A percentile compares a stretch with the other conserved stretches of the same genome.
phyloP scores from a whole-genome alignment of 192 early-diverging fungal species.

The Diversispora epigaea region DNA sequence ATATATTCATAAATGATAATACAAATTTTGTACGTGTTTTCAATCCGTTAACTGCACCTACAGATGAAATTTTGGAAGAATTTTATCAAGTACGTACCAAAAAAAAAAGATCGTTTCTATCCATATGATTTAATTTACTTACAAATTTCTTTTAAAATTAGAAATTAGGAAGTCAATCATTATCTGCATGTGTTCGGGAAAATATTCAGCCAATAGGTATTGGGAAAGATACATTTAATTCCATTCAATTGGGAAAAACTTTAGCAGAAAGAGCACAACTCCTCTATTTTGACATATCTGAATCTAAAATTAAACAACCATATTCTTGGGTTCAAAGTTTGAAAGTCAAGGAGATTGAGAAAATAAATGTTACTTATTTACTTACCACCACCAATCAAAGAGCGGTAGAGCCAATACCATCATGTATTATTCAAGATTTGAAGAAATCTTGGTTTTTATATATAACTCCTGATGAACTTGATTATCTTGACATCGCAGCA shows the following conservation, averaged over 20 bases:
- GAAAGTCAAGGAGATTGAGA: slow-evolving; percentile 63
- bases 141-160: neutral
- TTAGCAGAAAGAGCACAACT: slow-evolving; percentile 78
- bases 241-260: slow-evolving; percentile 55
- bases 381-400: slow-evolving; percentile 44
- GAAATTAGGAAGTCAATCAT: slow-evolving; percentile 62
- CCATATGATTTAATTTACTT: neutral
- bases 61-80: slow-evolving; percentile 69
- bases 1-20: slow-evolving; percentile 83
- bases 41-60: slow-evolving; percentile 68
- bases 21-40: slow-evolving; percentile 71
- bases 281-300: slow-evolving; percentile 62
- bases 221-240: slow-evolving; percentile 42
- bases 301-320: slow-evolving; percentile 47
- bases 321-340: slow-evolving; percentile 62
- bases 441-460: slow-evolving; percentile 44
- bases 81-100: slow-evolving; percentile 48
- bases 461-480: slow-evolving; percentile 48
- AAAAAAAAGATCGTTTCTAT: neutral
- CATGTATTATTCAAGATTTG: slow-evolving; percentile 51
- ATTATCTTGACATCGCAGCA: slow-evolving; percentile 4
- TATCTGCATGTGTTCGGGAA: slow-evolving; percentile 65
- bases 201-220: slow-evolving; percentile 51
- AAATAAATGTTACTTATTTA: slow-evolving; percentile 56
- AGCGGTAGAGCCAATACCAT: slow-evolving; percentile 59